Percentiles rank a stretch among this genome's conserved stretches.
These are phyloP conservation scores for Aureobasidium sp. DNA, from an alignment of 2,329 filamentous ascomycete genomes.

Conservation along the genomic window DNA sequence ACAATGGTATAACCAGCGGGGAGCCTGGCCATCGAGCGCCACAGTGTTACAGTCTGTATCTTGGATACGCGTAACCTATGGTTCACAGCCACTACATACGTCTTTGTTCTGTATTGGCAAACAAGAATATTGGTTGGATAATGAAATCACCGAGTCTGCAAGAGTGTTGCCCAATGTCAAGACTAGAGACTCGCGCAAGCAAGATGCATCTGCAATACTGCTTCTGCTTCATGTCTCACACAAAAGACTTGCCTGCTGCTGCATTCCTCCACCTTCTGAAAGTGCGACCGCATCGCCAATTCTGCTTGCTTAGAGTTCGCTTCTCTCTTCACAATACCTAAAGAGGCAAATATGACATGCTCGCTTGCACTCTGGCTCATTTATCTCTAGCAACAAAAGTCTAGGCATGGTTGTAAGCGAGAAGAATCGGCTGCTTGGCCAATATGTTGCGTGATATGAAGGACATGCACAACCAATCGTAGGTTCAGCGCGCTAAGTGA, in stretches of 20 bases:
- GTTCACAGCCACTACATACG: background rate
- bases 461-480: background rate
- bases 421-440: background rate
- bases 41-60: background rate
- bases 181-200: background rate
- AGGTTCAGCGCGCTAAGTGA: background rate
- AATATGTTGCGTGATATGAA: background rate
- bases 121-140: background rate
- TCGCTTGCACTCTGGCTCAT: background rate
- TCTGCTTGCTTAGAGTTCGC: background rate
- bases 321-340: background rate
- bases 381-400: background rate
- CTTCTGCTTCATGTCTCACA: background rate
- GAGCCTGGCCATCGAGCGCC: background rate
- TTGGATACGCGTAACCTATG: background rate
- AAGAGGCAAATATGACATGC: background rate
- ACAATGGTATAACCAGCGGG: background rate
- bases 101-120: slow-evolving; percentile 2
- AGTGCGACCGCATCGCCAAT: background rate
- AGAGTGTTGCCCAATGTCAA: background rate
- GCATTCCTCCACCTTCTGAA: background rate
- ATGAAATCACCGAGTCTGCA: background rate
- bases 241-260: background rate
- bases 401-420: background rate
- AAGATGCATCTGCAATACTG: background rate